Evolutionary conservation across 1,284 basidiomycete species (phyloP).

Genomic region (Boletus calvinii): DNA sequence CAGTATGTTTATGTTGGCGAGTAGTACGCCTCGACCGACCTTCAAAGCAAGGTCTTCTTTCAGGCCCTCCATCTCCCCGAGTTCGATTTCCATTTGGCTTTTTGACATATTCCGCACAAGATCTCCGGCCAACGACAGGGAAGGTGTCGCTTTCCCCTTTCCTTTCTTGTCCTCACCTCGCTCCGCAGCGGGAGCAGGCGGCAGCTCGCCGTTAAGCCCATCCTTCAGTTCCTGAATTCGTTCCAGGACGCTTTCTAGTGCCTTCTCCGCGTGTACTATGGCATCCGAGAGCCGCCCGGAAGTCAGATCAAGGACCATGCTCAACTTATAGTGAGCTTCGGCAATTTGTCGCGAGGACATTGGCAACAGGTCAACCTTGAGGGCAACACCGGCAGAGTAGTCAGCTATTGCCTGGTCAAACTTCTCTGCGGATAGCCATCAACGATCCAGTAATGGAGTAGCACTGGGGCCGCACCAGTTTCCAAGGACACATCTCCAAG

Average conservation of each 20-base stretch:
- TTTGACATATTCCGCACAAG: constrained; percentile 60
- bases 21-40: constrained; percentile 40
- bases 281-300: constrained; percentile 78
- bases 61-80: constrained; percentile 75
- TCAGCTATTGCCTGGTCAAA: constrained; percentile 88
- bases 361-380: constrained; percentile 74
- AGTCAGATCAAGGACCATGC: constrained; percentile 85
- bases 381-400: constrained; percentile 69
- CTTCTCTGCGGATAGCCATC: constrained; percentile 61
- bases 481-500: constrained; percentile 89
- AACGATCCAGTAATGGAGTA: neutral
- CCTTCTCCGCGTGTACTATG: constrained; percentile 75
- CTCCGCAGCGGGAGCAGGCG: constrained; percentile 24
- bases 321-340: constrained; percentile 87
- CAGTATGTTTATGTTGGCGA: neutral
- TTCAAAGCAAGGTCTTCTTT: constrained; percentile 80
- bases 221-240: constrained; percentile 65
- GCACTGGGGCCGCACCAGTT: constrained; percentile 55
- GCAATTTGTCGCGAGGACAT: constrained; percentile 82
- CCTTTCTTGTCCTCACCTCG: constrained; percentile 48
- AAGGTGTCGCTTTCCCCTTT: constrained; percentile 59
- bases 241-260: constrained; percentile 70
- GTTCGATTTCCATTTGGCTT: constrained; percentile 69
- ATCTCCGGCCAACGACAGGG: constrained; percentile 48
- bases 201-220: constrained; percentile 45